Base-by-base conservation (phyloP, 345 rosid species). In the Punica granatum region DNA sequence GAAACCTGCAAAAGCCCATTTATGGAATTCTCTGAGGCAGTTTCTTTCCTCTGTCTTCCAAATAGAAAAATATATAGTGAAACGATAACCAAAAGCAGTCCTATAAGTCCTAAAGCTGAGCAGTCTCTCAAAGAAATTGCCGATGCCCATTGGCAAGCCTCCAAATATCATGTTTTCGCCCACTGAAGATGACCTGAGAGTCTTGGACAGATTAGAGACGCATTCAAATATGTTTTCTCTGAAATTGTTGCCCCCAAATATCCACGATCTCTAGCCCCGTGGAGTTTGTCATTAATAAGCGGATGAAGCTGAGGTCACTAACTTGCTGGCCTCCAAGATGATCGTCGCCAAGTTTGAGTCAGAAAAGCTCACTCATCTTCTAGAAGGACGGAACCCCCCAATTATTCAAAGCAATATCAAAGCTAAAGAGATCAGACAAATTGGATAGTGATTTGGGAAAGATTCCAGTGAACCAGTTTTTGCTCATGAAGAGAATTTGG, bases 101-200 rank as follows among this genome's bases (percentile, higher is more conserved):
- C 44, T 11, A 14, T 5, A 33, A 46, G 14, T 8, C 70, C 61
- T n/a, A 28, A 21, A 16, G 33, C 21, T 25, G n/a, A 7, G 1
- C 23, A 72, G 49, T 1, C 28, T 0, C 0, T 32, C 43, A 25
- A 3, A 7, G 12, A 72, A 35, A 34, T 51, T 60, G 3, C 67
- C 71, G 11, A 72, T 56, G 23, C 18, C 18, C 6, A 51, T 2
- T 13, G 75, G 75, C 9, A 76, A 41, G 12, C n/a, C 51, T 35
- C 79, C 75, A 26, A 23, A 30, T 15, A 76, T 15, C 25, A 34
- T 32, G 39, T 61, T 61, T 4, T 33, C 4, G 30, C 41, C 25
- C 13, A 32, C 3, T 1, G 2, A 19, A 33, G 33, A 61, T 6
- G 3, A 15, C 42, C 25, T 8, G 41, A 61, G 19, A 21, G 64